Base-by-base conservation (phyloP, 192 early-diverging fungal genomes). In the Mortierella antarctica region DNA sequence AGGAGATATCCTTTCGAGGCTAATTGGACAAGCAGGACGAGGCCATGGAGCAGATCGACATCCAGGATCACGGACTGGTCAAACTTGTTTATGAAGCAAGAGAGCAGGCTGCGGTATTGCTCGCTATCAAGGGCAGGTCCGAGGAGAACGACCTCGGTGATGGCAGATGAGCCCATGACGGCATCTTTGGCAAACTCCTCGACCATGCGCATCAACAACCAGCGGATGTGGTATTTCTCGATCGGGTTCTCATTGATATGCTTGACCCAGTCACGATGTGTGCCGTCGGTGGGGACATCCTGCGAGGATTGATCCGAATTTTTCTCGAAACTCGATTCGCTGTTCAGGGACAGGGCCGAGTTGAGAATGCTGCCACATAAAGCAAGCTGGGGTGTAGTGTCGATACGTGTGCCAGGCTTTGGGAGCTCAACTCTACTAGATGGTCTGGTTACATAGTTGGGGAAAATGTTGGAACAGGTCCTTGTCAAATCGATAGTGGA, bases 21-120 rank as follows among this genome's bases (percentile, higher is more conserved):
- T 20, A 14, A 48, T 62, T 62, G 60, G n/a, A 62, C 45, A 17
- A 61, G 39, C 58, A 45, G 58, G 9, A 61, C 58, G 15, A 61
- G 31, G 0, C 58, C 58, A 45, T 62, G 60, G 48, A 62, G 60
- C 7, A 42, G 39, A 10, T 59, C 40, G 57, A 59, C 57, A 14
- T 59, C 57, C 40, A 59, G 2, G 7, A 20, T 62, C 42, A 15
- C 58, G 10, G 40, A 7, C 17, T 60, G 42, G 17, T 17, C 42
- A 44, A 62, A 48, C 48, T 62, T 46, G 6, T 42, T 7, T 15
- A 48, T 62, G 60, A 62, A 8, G 13, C 60, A 48, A 4, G 18
- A 45, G 60, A 62, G 60, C 1, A 62, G 5, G 6, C 6, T 48
- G n/a, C 45, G 42, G 45, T 62, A 62, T 42, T 49, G 7, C 7